Base-by-base conservation (phyloP, 176 grass and related monocot species). In the Poa pratensis region DNA sequence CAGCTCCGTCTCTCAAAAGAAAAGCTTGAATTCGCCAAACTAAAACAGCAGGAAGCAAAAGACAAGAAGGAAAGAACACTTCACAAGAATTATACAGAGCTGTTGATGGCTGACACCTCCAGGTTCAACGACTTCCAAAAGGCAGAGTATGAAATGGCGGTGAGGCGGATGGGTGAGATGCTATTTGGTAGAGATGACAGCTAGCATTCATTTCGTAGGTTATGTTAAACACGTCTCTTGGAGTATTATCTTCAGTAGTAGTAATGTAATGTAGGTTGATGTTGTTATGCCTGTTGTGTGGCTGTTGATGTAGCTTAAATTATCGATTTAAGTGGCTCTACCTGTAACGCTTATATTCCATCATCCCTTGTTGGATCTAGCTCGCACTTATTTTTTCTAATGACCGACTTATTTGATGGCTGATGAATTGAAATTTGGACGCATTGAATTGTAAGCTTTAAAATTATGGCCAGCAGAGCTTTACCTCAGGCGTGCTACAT, bases 1-100 rank as follows among this genome's bases (percentile, higher is more conserved):
- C 79, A 87, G 43, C 51, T 87, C 50, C 86, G 52, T 49, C 86
- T 87, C 50, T 87, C 79, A 1, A 82, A 69, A 60, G 86, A 87
- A 37, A 80, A 87, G 58, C 85, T 87, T 87, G 85, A 87, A 43
- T 59, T 82, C 19, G 79, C 80, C 26, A 87, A 12, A 59, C n/a
- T 83, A 10, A 87, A 87, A 51, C 86, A 87, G 20, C 72, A 82
- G 72, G 72, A 87, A 77, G 79, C 72, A 7, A 82, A 82, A 20
- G 72, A 69, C 14, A 87, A 39, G 51, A 82, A 82, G 42, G 79
- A 87, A 82, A 69, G 26, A 45, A 82, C 61, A 26, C 35, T 87
- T 13, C 59, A 87, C 22, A 42, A 82, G 79, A 87, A 87, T 26
- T 87, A 87, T 54, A 60, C 86, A 0, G 86, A 87, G 51, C 39